Conservation (phyloP, 345 rosid species). For the Sonneratia alba region DNA sequence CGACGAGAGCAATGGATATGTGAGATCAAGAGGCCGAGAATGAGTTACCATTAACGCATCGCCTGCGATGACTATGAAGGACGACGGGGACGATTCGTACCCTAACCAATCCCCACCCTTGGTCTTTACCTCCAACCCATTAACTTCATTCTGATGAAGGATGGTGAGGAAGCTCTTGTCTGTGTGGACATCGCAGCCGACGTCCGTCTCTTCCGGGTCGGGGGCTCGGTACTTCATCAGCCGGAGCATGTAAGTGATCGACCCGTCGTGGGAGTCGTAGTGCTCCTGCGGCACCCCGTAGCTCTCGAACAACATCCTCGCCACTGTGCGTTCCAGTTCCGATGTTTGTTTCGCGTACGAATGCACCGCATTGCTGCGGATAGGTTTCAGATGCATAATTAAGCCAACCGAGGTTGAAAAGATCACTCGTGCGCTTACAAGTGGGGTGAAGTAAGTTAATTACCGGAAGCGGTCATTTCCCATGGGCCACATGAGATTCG, state of each 20-base stretch:
- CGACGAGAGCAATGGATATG: too few relatives aligned
- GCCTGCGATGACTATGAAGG: slow-evolving; percentile 46
- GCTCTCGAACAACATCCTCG: slow-evolving; percentile 55
- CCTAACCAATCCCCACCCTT: slow-evolving; percentile 35
- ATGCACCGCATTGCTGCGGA: slow-evolving; percentile 14
- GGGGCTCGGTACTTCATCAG: slow-evolving; percentile 36
- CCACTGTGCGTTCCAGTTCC: slow-evolving; percentile 36
- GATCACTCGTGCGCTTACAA: too few relatives aligned
- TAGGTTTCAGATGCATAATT: too few relatives aligned
- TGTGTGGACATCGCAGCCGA: slow-evolving; percentile 39
- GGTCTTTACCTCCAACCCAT: slow-evolving; percentile 39
- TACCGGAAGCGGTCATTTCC: slow-evolving; percentile 38
- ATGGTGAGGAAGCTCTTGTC: slow-evolving; percentile 55
- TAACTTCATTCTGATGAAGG: slow-evolving; percentile 45
- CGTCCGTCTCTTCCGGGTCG: slow-evolving; percentile 21
- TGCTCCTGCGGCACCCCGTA: slow-evolving; percentile 36
- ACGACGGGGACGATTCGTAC: slow-evolving; percentile 36
- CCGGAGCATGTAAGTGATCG: slow-evolving; percentile 40
- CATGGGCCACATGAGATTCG: slow-evolving; percentile 41
- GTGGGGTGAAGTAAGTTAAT: not conserved
- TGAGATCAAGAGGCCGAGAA: too few relatives aligned
- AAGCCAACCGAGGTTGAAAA: too few relatives aligned
- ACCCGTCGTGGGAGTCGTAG: slow-evolving; percentile 22
- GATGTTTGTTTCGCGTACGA: slow-evolving; percentile 32
- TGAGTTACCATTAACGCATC: slow-evolving; percentile 46